Evolutionary conservation across 768 basidiomycete genomes (phyloP).

Genomic region (Lentinus tigrinus): DNA sequence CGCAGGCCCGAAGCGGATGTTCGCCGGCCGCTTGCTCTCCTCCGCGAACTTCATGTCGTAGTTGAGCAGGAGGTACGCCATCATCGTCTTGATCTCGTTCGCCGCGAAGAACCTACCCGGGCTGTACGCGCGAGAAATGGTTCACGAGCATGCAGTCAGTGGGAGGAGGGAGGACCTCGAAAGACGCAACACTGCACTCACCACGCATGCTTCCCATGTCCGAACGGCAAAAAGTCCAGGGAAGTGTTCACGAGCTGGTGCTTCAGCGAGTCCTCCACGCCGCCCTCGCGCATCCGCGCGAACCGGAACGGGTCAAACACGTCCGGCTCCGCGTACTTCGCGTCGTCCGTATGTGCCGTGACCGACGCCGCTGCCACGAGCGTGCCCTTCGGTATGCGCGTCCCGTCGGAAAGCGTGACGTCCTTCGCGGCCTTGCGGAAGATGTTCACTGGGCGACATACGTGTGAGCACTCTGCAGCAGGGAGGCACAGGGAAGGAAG

Average conservation of each 20-base stretch:
- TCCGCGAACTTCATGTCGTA: conserved; percentile 21
- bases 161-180: no score
- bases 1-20: conserved; percentile 14
- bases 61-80: conserved; percentile 17
- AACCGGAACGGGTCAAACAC: conserved; percentile 54
- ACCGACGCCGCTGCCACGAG: conserved; percentile 20
- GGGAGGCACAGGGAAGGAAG: neutral
- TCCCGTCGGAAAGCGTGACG: conserved; percentile 37
- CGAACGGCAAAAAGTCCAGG: conserved; percentile 26
- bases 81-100: conserved; percentile 18
- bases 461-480: neutral
- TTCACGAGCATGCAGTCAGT: neutral
- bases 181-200: conserved; percentile 3
- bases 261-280: conserved; percentile 32
- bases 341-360: conserved; percentile 28
- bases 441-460: conserved; percentile 24
- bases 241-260: conserved; percentile 37
- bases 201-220: conserved; percentile 32
- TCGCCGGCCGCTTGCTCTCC: conserved; percentile 24
- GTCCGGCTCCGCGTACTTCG: conserved; percentile 24
- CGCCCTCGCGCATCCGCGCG: conserved; percentile 29
- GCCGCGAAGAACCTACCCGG: conserved; percentile 18
- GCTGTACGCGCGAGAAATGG: no score
- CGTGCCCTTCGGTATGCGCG: conserved; percentile 26
- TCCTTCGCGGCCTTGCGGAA: conserved; percentile 30